These are phyloP conservation scores for Biscogniauxia marginata DNA, from an alignment of 2,329 filamentous ascomycete species.

Conservation along the genomic window DNA sequence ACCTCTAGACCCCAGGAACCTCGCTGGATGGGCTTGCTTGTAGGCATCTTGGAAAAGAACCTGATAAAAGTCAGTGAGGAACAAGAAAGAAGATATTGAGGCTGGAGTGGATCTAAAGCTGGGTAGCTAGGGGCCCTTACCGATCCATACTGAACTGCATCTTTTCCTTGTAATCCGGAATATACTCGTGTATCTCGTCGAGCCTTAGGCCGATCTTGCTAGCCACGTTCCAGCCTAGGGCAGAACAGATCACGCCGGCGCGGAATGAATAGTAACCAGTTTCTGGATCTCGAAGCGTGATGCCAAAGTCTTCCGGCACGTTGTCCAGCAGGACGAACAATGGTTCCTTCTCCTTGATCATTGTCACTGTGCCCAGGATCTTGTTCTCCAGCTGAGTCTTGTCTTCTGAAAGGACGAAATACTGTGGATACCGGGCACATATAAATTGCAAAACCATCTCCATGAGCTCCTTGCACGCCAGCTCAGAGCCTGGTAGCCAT, in stretches of 20 bases:
- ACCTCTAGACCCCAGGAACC: conserved; percentile 83
- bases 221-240: conserved; percentile 75
- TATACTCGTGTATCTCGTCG: conserved; percentile 67
- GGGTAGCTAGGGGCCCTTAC: conserved; percentile 40
- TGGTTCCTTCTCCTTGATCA: conserved; percentile 62
- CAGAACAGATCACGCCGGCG: conserved; percentile 75
- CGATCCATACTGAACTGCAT: conserved; percentile 87
- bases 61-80: conserved; percentile 38
- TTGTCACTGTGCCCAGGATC: conserved; percentile 62
- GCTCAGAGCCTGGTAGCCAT: conserved; percentile 69
- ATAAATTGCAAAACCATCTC: conserved; percentile 81
- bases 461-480: conserved; percentile 84
- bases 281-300: conserved; percentile 68
- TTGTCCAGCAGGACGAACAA: conserved; percentile 72
- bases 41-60: conserved; percentile 78
- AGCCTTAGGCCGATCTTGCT: conserved; percentile 72
- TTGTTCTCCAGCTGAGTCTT: conserved; percentile 63
- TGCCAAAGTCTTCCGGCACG: conserved; percentile 79
- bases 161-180: conserved; percentile 84
- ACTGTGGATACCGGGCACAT: conserved; percentile 72
- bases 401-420: conserved; percentile 61
- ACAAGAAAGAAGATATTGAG: neutral
- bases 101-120: neutral
- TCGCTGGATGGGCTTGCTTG: conserved; percentile 74
- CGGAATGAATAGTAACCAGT: conserved; percentile 73